A percentile compares a stretch with the other conserved stretches of the same genome.
These are phyloP conservation scores for Neurospora sp. DNA, from an alignment of 495 filamentous ascomycete species.

Conservation along the genomic window DNA sequence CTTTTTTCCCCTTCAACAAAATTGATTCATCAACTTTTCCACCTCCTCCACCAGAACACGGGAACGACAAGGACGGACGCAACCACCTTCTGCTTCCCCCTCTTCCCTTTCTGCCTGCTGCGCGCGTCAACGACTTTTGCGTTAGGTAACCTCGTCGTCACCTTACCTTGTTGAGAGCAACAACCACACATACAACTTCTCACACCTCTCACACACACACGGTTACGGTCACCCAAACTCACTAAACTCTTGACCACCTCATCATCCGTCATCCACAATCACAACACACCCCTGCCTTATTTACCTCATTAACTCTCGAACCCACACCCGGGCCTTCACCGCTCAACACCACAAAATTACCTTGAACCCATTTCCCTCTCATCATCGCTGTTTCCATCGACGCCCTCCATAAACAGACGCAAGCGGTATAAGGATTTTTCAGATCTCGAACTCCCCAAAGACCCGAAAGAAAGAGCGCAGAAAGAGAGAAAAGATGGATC, in stretches of 20 bases:
- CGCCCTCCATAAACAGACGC: background rate
- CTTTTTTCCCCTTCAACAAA: background rate
- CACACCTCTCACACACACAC: background rate
- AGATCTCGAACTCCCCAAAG: background rate
- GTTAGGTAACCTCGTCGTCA: background rate
- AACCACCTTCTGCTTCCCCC: background rate
- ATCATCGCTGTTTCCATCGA: background rate
- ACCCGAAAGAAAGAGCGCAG: background rate
- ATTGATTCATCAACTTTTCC: background rate
- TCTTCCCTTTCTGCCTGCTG: background rate
- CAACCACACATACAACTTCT: background rate
- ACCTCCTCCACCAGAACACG: background rate
- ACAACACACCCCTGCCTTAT: background rate
- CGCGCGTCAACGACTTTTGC: background rate
- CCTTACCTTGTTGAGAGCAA: background rate
- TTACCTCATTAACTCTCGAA: background rate
- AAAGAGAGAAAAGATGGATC: constrained; percentile 7
- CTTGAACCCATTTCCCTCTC: background rate
- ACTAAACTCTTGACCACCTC: background rate
- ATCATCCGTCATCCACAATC: background rate
- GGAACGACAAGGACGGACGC: background rate
- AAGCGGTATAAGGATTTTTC: background rate
- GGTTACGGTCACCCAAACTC: background rate
- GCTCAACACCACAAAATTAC: background rate
- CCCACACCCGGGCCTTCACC: background rate